These are phyloP conservation scores for Yamadazyma laniorum DNA, from an alignment of 805 yeast genomes.

Conservation along the genomic window DNA sequence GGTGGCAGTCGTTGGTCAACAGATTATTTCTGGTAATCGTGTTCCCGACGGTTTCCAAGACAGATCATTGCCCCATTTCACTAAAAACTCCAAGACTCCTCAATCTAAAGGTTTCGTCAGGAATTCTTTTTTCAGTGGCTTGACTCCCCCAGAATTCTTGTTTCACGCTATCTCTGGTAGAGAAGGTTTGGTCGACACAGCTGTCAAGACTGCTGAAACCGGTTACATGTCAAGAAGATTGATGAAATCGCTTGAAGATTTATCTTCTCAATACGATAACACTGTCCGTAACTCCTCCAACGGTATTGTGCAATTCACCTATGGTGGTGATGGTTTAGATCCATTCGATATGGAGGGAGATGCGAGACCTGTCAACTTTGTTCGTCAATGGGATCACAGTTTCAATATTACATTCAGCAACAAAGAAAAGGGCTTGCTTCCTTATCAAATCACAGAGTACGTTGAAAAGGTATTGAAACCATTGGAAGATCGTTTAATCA, in stretches of 20 bases:
- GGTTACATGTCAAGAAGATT: slow-evolving; percentile 98
- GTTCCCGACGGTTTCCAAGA: slow-evolving; percentile 99
- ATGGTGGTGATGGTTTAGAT: slow-evolving; percentile 98
- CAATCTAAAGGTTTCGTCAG: slow-evolving; percentile 97
- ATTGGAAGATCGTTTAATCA: slow-evolving; percentile 53
- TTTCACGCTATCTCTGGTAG: slow-evolving; percentile 99
- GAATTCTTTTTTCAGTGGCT: slow-evolving; percentile 91
- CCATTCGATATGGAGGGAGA: slow-evolving; percentile 99
- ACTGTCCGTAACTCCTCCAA: slow-evolving; percentile 94
- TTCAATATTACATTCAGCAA: slow-evolving; percentile 64
- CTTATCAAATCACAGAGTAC: slow-evolving; percentile 61
- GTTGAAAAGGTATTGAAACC: slow-evolving; percentile 60
- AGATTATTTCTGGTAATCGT: slow-evolving; percentile 96
- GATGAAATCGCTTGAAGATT: slow-evolving; percentile 96
- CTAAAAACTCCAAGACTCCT: slow-evolving; percentile 93
- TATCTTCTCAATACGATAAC: slow-evolving; percentile 87
- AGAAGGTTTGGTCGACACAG: slow-evolving; percentile 99
- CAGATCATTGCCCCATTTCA: slow-evolving; percentile 95
- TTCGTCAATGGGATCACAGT: slow-evolving; percentile 93
- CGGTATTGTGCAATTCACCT: slow-evolving; percentile 95
- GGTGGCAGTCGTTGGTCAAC: slow-evolving; percentile 99
- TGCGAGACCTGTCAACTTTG: slow-evolving; percentile 91
- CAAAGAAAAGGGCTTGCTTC: slow-evolving; percentile 56
- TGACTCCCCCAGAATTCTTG: slow-evolving; percentile 93
- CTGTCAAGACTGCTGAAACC: slow-evolving; percentile 98